Evolutionary conservation across 192 early-diverging fungal genomes (phyloP).

Genomic region (Chytriomyces sp.): DNA sequence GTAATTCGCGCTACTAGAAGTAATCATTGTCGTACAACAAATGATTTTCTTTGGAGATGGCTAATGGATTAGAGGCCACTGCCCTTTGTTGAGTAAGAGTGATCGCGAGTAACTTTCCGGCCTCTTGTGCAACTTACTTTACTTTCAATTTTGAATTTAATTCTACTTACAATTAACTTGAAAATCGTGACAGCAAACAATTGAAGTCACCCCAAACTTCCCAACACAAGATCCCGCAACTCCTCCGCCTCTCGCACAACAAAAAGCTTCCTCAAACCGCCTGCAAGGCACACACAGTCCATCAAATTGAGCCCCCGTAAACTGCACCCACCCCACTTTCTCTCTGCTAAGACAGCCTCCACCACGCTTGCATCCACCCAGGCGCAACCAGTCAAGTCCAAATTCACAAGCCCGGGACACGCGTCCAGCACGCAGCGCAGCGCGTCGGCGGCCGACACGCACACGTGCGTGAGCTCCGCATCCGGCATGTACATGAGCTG

Average conservation of each 20-base stretch:
- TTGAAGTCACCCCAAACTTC: no score
- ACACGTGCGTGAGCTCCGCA: background rate
- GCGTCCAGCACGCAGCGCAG: background rate
- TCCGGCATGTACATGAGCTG: background rate
- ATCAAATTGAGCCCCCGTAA: constrained; percentile 8
- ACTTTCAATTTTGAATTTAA: no score
- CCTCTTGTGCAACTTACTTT: no score
- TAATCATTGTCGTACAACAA: no score
- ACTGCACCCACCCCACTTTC: background rate
- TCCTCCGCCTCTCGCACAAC: background rate
- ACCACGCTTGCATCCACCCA: background rate
- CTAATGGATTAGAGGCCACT: no score
- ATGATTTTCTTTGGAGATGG: no score
- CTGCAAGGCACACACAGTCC: background rate
- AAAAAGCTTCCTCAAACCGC: background rate
- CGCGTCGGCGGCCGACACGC: background rate
- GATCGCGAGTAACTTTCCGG: no score
- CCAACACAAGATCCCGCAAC: constrained; percentile 7
- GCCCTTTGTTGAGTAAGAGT: no score
- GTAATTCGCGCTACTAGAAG: no score
- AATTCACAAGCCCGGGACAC: constrained; percentile 1
- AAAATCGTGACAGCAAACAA: no score
- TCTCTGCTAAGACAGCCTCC: background rate
- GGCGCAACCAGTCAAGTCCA: constrained; percentile 3
- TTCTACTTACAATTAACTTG: no score